Base-by-base conservation (phyloP, 2,329 filamentous ascomycete species). In the Didymella lethalis region DNA sequence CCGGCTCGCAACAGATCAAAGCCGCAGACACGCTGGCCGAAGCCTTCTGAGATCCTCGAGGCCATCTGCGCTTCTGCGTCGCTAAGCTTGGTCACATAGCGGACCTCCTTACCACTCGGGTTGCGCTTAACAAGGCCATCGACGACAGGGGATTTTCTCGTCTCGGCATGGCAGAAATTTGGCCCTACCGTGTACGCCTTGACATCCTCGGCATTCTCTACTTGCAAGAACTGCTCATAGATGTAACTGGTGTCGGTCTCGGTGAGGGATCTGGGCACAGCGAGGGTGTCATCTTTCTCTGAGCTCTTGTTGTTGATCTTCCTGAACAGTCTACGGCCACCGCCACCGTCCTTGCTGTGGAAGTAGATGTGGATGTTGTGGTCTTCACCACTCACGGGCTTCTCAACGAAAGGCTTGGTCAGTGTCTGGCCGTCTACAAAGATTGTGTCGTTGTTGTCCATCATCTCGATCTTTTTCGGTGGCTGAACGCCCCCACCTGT, bases 281-380 rank as follows among this genome's bases (percentile, higher is more conserved):
- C 86, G 59, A 99, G 84, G 11, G 88, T 88, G 16, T 90, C 85
- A 59, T 97, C 90, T 71, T 90, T 96, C 76, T 99, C 96, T 1
- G 94, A 98, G 77, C 94, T 98, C 80, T 99, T 99, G 83, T 99
- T 99, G 71, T 96, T 96, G 70, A 99, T 91, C 78, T 99, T 99
- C 57, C 95, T 86, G 79, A 99, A 99, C 3, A 99, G 85, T 66
- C 94, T 91, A 58, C 96, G 86, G 26, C 93, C 96, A 59, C 95
- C 95, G 47, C 94, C 93, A 4, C 93, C 93, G 47, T 91, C 86
- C 41, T 91, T 90, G 62, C 89, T 90, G 23, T 94, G 92, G 72
- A 96, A 98, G 79, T 98, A 99, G 55, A 99, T 97, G 78, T 96
- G 90, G 69, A 99, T 97, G 75, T 99, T 99, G 80, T 99, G 95